Base-by-base conservation (phyloP, 805 yeast species). In the Myxozyma vanderwaltii region DNA sequence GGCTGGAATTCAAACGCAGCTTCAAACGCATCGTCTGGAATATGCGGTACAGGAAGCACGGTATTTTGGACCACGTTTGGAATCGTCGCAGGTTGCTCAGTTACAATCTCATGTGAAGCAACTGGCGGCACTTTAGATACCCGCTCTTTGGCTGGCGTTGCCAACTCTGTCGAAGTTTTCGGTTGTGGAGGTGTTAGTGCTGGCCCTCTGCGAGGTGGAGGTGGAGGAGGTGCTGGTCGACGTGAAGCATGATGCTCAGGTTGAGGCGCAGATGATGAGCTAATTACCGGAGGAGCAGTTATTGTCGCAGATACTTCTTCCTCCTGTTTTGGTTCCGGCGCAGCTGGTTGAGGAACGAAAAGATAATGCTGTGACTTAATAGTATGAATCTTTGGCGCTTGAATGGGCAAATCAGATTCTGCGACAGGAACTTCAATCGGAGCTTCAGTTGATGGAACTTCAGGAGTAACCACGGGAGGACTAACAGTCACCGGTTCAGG, bases 141-240 rank as follows among this genome's bases (percentile, higher is more conserved):
- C 6, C 5, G 41, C 41, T 38, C 41, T 17, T 21, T 17, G 6
- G 33, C 15, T 12, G 35, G 10, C 8, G 33, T 13, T 23, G 17
- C 23, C 6, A 36, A 7, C 10, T 35, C 27, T 8, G 44, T 31
- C n/a, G 44, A 6, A 44, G 15, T 49, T 23, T n/a, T 43, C 12
- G 51, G 51, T 10, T 33, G 57, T 19, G 45, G 46, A n/a, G 48
- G 52, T 19, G 58, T 23, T 1, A 48, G 40, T 51, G 47, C 45
- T 13, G 38, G 51, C 10, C 41, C 45, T 17, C 48, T 51, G 29
- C 64, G 51, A 2, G 63, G 58, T 26, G 47, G 56, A 7, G 64
- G 64, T 26, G 64, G 64, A 17, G 64, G 64, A 13, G 64, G 64
- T 10, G 63, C 56, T 6, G 56, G 57, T 17, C 59, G 63, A 13